A percentile compares a stretch with the other conserved stretches of the same genome.
These are phyloP conservation scores for Hylodesmum podocarpum DNA, from an alignment of 306 rosid genomes.

Conservation along the genomic window DNA sequence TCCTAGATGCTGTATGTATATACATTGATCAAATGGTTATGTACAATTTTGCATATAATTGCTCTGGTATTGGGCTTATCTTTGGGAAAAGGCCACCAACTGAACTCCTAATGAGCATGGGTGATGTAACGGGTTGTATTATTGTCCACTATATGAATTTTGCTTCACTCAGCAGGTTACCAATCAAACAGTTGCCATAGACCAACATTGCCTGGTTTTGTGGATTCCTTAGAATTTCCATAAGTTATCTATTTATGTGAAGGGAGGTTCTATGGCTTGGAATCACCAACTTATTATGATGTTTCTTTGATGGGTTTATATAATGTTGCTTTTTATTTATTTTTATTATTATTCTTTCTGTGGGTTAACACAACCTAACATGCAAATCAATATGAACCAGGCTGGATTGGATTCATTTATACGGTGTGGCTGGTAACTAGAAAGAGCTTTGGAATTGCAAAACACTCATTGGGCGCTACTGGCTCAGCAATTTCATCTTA, in stretches of 20 bases:
- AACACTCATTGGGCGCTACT: constrained; percentile 55
- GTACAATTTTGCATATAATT: not conserved
- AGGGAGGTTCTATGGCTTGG: not conserved
- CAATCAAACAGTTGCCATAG: constrained; percentile 10
- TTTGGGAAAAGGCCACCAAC: not conserved
- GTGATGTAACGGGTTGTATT: constrained; percentile 6
- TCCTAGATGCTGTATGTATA: not conserved
- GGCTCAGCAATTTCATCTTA: constrained; percentile 69
- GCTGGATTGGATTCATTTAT: constrained; percentile 88
- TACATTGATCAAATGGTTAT: not conserved
- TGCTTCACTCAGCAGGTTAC: not conserved
- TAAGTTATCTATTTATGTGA: not conserved
- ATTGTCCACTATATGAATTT: not conserved
- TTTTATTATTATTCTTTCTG: not conserved
- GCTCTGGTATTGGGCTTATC: not conserved
- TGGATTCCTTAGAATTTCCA: constrained; percentile 17
- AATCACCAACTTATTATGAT: not conserved
- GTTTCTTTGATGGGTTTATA: constrained; percentile 20
- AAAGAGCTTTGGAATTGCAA: constrained; percentile 67
- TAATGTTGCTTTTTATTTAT: not conserved
- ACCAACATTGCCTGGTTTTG: not conserved
- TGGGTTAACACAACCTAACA: constrained; percentile 21
- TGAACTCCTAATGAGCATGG: not conserved
- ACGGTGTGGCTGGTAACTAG: constrained; percentile 61
- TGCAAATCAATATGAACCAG: constrained; percentile 49